Conservation (phyloP, 2,329 filamentous ascomycete genomes). For the Huntiella savannae region DNA sequence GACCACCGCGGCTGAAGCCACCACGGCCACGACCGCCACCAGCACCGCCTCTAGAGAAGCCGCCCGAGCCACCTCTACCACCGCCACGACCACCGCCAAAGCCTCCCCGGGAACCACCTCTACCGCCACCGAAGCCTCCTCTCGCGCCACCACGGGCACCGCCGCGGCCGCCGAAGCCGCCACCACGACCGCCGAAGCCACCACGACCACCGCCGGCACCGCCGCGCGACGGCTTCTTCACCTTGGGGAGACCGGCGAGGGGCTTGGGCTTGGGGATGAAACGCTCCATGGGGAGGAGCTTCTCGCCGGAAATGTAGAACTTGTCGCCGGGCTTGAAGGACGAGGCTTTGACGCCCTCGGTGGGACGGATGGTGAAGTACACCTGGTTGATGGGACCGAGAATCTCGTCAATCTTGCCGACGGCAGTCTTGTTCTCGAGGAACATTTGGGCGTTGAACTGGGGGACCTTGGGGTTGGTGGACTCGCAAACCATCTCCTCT, state of each 20-base stretch:
- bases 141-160: constrained; percentile 16
- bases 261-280: constrained; percentile 91
- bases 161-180: constrained; percentile 18
- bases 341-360: constrained; percentile 84
- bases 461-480: constrained; percentile 83
- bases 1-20: constrained; percentile 12
- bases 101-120: constrained; percentile 3
- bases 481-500: constrained; percentile 95
- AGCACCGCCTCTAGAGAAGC: constrained; percentile 13
- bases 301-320: constrained; percentile 89
- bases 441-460: constrained; percentile 99
- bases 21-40: constrained; percentile 16
- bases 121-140: constrained; percentile 17
- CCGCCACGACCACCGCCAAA: constrained; percentile 14
- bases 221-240: constrained; percentile 35
- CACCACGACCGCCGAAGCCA: constrained; percentile 19
- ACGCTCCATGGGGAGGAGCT: constrained; percentile 83
- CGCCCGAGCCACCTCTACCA: constrained; percentile 3
- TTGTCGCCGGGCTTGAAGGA: constrained; percentile 95
- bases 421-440: constrained; percentile 91
- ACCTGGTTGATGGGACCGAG: constrained; percentile 95
- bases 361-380: constrained; percentile 94
- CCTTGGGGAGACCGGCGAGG: constrained; percentile 35
- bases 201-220: constrained; percentile 26
- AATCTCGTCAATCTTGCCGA: constrained; percentile 97